Base-by-base conservation (phyloP, 306 rosid species). In the Citrullus mucosospermus region DNA sequence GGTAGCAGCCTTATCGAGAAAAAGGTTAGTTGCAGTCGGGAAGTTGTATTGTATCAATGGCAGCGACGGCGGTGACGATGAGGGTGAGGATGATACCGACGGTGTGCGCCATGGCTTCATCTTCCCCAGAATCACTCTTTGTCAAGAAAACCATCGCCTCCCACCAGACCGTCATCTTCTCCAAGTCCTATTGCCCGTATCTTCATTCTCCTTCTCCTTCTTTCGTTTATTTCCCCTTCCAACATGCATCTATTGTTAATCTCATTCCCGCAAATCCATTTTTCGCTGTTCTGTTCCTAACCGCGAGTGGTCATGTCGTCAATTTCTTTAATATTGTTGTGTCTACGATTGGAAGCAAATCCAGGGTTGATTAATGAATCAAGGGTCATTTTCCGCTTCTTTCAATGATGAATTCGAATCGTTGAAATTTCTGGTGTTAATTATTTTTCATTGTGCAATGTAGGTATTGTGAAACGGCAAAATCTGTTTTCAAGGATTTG, bases 141-240 rank as follows among this genome's bases (percentile, higher is more conserved):
- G 88, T 95, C 79, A 87, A 83, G 80, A 93, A 91, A 30, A 90
- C 97, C 84, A 79, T 95, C 57, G 54, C 85, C 50, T 89, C 95
- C 56, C 89, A 92, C 90, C 84, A 86, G 48, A 86, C 91, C 82
- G 97, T 86, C 84, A 91, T 95, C 81, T 95, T 95, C 79, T 95
- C 98, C 82, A 95, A 95, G 80, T 88, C 97, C 78, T 95, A 95
- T 79, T 95, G 98, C 92, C 97, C 93, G 98, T 95, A 77, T 13
- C 34, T 84, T 84, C 77, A 38, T 30, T 20, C 36, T 32, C 65
- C 38, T 69, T 67, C 53, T 82, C 59, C 15, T 12, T 61, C 4
- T 15, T 58, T 60, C 5, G 5, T 11, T 68, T 16, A 25, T 28
- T 46, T 34, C 4, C 17, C 1, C 30, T 41, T 70, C 54, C 7